Evolutionary conservation across 2,329 filamentous ascomycete genomes (phyloP).

Genomic region (Penicillium brasilianum): DNA sequence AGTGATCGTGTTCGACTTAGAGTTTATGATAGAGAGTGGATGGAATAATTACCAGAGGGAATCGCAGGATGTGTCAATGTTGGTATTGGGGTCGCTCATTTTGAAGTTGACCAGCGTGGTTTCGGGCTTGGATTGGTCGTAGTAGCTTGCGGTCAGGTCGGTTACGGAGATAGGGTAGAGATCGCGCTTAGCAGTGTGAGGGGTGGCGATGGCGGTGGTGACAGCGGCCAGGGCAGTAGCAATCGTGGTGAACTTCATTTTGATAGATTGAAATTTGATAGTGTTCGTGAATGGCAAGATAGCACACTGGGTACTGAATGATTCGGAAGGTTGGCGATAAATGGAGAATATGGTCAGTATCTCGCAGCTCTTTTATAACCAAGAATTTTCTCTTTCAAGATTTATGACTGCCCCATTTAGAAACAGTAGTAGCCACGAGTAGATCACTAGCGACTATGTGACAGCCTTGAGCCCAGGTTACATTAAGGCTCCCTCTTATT

Average conservation of each 20-base stretch:
- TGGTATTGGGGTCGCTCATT: conserved; percentile 24
- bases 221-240: conserved; percentile 17
- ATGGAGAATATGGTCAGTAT: neutral
- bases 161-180: conserved; percentile 17
- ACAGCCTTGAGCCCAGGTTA: neutral
- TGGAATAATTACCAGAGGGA: conserved; percentile 19
- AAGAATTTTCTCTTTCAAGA: neutral
- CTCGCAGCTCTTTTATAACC: neutral
- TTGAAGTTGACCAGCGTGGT: conserved; percentile 13
- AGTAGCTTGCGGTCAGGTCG: conserved; percentile 17
- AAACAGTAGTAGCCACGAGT: neutral
- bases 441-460: neutral
- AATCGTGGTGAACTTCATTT: conserved; percentile 22
- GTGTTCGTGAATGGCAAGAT: neutral
- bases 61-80: conserved; percentile 15
- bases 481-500: neutral
- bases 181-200: conserved; percentile 15
- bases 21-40: neutral
- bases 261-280: neutral
- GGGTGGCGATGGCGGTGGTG: conserved; percentile 15
- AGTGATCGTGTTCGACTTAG: neutral
- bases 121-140: conserved; percentile 13
- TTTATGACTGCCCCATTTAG: neutral
- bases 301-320: neutral
- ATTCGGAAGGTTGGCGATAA: neutral